Conservation (phyloP, 257 asterid species). For the Przewalskia tangutica region DNA sequence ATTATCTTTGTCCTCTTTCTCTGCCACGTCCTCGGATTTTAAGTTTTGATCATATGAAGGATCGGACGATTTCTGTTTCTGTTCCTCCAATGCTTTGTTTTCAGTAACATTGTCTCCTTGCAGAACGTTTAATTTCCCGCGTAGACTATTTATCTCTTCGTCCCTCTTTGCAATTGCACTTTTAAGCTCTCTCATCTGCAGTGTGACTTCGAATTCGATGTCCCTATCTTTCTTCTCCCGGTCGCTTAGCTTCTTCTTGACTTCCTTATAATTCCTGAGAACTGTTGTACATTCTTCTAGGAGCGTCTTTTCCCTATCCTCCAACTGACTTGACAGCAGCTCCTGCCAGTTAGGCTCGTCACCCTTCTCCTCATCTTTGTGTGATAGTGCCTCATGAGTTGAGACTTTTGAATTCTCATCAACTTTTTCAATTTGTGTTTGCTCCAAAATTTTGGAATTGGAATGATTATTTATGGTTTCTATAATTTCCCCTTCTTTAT, state of each 20-base stretch:
- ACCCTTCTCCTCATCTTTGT: constrained; percentile 16
- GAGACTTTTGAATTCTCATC: constrained; percentile 1
- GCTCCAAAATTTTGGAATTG: constrained; percentile 9
- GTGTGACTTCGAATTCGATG: constrained; percentile 38
- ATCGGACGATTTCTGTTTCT: neutral
- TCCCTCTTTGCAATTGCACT: constrained; percentile 49
- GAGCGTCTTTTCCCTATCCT: constrained; percentile 66
- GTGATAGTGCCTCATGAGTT: neutral
- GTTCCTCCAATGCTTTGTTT: constrained; percentile 5
- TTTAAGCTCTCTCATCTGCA: constrained; percentile 60
- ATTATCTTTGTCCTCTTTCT: neutral
- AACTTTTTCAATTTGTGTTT: constrained; percentile 9
- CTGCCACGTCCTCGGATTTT: neutral
- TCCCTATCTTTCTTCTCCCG: constrained; percentile 58
- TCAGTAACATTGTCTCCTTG: constrained; percentile 10
- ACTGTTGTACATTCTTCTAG: constrained; percentile 58
- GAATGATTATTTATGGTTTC: constrained; percentile 7
- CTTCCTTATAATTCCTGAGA: constrained; percentile 70
- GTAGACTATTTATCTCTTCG: constrained; percentile 49
- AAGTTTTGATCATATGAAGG: neutral
- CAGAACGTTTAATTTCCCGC: constrained; percentile 21
- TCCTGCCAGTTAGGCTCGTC: constrained; percentile 57
- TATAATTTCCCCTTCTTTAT: constrained; percentile 15
- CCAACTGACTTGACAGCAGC: constrained; percentile 56
- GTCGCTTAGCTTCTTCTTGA: constrained; percentile 54